Evolutionary conservation across 176 grass and related monocot genomes (phyloP).

Genomic region (Poa pratensis): DNA sequence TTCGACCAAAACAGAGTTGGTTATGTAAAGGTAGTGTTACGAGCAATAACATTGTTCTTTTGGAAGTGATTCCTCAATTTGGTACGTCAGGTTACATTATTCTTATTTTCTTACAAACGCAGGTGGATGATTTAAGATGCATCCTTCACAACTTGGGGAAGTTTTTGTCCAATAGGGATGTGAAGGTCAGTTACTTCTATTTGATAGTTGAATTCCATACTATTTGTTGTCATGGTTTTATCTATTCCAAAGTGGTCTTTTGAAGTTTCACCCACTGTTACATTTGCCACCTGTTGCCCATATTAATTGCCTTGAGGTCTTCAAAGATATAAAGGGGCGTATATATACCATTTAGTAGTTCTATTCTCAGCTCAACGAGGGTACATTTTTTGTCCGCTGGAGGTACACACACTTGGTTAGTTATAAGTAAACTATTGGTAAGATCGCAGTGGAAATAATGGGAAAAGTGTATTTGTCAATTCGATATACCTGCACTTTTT

Average conservation of each 20-base stretch:
- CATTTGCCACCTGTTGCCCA: background rate
- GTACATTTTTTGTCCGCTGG: background rate
- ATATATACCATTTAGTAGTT: background rate
- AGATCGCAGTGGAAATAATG: background rate
- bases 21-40: conserved; percentile 71
- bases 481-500: background rate
- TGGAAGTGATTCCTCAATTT: background rate
- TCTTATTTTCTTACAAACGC: conserved; percentile 31
- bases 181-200: conserved; percentile 68
- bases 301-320: background rate
- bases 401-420: background rate
- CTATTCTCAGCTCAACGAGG: background rate
- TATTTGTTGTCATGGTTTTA: background rate
- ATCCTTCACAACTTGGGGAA: conserved; percentile 97
- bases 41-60: conserved; percentile 27
- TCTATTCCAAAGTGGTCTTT: background rate
- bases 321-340: background rate
- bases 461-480: background rate
- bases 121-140: conserved; percentile 97
- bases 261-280: background rate
- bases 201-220: conserved; percentile 19
- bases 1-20: conserved; percentile 83
- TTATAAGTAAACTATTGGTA: background rate
- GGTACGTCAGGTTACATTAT: conserved; percentile 26
- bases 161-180: conserved; percentile 85